Conservation (phyloP, 2,329 filamentous ascomycete species). For the Arthrobotrys megalospora region DNA sequence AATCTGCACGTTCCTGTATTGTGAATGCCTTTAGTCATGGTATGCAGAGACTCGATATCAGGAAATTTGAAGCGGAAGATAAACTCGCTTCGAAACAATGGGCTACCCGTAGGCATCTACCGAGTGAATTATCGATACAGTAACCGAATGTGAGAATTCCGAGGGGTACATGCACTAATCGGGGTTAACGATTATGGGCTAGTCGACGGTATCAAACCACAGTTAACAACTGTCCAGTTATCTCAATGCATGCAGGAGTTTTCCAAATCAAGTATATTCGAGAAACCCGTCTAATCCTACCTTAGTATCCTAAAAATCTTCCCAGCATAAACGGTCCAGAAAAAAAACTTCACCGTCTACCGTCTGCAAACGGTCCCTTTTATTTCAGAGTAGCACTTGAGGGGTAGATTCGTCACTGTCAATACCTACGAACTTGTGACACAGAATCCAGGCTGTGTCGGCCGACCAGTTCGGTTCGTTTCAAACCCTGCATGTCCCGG, state of each 20-base stretch:
- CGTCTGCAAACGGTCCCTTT: constrained; percentile 40
- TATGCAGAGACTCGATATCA: constrained; percentile 8
- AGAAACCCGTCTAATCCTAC: constrained; percentile 18
- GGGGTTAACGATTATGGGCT: not conserved
- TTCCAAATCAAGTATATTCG: not conserved
- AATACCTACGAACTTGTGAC: not conserved
- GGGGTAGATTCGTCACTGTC: constrained; percentile 1
- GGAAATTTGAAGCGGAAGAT: constrained; percentile 16
- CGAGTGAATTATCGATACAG: constrained; percentile 2
- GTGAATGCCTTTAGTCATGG: constrained; percentile 9
- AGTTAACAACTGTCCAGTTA: constrained; percentile 5
- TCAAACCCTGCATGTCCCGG: constrained; percentile 31
- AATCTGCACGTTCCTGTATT: constrained; percentile 15
- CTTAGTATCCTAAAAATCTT: not conserved
- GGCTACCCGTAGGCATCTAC: not conserved
- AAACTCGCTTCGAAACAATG: not conserved
- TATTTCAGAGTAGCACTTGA: not conserved
- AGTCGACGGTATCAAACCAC: not conserved
- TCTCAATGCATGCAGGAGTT: not conserved
- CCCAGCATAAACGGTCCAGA: constrained; percentile 23
- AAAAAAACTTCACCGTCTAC: constrained; percentile 25
- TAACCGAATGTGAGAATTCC: not conserved
- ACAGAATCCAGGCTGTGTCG: constrained; percentile 30
- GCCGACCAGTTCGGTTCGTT: constrained; percentile 36
- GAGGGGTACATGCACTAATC: not conserved